Base-by-base conservation (phyloP, 2,329 filamentous ascomycete genomes). In the Colletotrichum cuscutae region DNA sequence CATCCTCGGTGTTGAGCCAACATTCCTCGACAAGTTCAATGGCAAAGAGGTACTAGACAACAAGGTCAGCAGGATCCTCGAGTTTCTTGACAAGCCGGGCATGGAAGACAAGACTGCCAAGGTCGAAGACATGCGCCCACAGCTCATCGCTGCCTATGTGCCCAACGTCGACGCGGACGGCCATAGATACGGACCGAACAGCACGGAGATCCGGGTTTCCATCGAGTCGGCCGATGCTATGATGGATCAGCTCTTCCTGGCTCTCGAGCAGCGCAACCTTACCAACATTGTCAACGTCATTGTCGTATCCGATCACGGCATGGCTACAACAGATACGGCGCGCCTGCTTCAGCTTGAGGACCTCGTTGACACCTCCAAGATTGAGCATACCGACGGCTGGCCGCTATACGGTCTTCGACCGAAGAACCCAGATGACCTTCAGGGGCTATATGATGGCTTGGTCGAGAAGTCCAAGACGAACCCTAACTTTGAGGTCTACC, bases 241-340 rank as follows among this genome's bases (percentile, higher is more conserved):
- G 94, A 86, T 99, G 30, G 93, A 91, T 32, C 82, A 89, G 26
- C 84, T 99, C 1, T 93, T 98, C 78, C 81, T 86, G 1, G 95
- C 95, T 0, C 86, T 99, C 0, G 90, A 95, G 74, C 84, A 89
- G 59, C 91, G 97, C 61, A 98, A 98, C 80, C 84, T 99, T 63
- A 98, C 95, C 0, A 81, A 92, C 24, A 93, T 99, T 73, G 94
- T 98, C 79, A 99, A 99, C 76, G 89, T 99, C 8, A 91, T 99
- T 42, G 89, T 99, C n/a, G 96, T 99, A 2, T 98, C 95, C 0
- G 97, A 99, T 80, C 97, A 99, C 80, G 97, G 97, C 63, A 99
- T 99, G 97, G 97, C 97, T 1, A 97, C 95, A 0, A 98, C 97
- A 0, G 94, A 95, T 72, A 90, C 89, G 0, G 87, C 91, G 22